A percentile compares a stretch with the other conserved stretches of the same genome.
Evolutionary conservation across 2,329 filamentous ascomycete species (phyloP).

Genomic region (Cytospora mali): DNA sequence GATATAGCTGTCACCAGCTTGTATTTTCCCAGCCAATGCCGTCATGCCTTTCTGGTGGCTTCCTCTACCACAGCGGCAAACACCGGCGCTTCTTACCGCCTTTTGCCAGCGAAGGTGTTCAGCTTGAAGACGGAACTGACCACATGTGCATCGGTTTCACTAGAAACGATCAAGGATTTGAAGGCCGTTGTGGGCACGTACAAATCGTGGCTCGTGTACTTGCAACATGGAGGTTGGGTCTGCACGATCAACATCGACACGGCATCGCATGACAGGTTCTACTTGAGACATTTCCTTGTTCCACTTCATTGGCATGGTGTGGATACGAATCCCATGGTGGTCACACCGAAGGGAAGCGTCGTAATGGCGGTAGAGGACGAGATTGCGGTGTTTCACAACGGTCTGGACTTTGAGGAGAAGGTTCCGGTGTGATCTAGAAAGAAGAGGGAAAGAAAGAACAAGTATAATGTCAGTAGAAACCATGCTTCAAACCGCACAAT

Average conservation of each 20-base stretch:
- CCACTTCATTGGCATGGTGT: not conserved
- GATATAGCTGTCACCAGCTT: not conserved
- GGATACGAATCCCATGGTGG: not conserved
- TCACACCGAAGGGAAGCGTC: not conserved
- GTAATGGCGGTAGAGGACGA: not conserved
- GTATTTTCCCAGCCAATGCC: not conserved
- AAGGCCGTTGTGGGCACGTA: not conserved
- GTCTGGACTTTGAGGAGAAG: not conserved
- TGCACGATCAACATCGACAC: not conserved
- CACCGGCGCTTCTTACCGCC: not conserved
- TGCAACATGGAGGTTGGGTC: not conserved
- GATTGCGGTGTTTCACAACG: not conserved
- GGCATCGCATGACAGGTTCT: not conserved
- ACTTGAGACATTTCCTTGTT: not conserved
- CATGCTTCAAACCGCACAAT: not conserved
- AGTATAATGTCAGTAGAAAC: not conserved
- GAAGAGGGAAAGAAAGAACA: no score
- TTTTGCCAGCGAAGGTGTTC: not conserved
- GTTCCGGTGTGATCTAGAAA: not conserved
- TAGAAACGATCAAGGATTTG: not conserved
- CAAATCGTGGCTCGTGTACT: not conserved
- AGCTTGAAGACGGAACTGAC: not conserved
- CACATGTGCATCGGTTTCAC: no score
- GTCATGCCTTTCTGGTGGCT: not conserved
- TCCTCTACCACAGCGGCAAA: not conserved